These are phyloP conservation scores for Linanthus parryae DNA, from an alignment of 148 eudicot species.

Conservation along the genomic window DNA sequence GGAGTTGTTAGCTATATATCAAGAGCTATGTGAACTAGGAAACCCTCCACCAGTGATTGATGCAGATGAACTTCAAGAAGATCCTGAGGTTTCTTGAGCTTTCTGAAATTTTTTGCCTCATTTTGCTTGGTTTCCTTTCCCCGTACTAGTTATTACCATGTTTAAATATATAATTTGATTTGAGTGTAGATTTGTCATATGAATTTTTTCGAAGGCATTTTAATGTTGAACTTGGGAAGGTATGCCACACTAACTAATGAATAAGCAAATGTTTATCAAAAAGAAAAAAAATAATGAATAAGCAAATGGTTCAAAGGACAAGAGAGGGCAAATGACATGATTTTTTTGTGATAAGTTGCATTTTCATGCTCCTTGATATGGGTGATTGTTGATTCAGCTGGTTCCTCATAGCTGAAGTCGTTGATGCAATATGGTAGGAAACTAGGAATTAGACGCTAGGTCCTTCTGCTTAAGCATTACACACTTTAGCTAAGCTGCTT, in stretches of 20 bases:
- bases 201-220: too few species aligned
- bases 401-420: not conserved
- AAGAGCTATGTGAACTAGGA: constrained; percentile 59
- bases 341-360: not conserved
- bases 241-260: too few species aligned
- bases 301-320: too few species aligned
- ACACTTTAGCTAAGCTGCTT: too few species aligned
- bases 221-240: not conserved
- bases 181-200: too few species aligned
- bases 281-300: too few species aligned
- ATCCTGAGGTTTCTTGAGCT: constrained; percentile 64
- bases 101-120: constrained; percentile 1
- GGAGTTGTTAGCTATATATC: constrained; percentile 59
- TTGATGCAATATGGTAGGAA: not conserved
- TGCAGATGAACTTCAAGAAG: constrained; percentile 64
- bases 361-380: not conserved
- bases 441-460: too few species aligned
- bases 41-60: constrained; percentile 78
- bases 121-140: not conserved
- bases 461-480: too few species aligned
- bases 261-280: too few species aligned
- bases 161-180: too few species aligned
- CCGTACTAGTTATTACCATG: not conserved
- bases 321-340: not conserved
- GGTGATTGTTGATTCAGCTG: constrained; percentile 5